Base-by-base conservation (phyloP, 1,284 basidiomycete genomes). In the Leccinum fuscescens region DNA sequence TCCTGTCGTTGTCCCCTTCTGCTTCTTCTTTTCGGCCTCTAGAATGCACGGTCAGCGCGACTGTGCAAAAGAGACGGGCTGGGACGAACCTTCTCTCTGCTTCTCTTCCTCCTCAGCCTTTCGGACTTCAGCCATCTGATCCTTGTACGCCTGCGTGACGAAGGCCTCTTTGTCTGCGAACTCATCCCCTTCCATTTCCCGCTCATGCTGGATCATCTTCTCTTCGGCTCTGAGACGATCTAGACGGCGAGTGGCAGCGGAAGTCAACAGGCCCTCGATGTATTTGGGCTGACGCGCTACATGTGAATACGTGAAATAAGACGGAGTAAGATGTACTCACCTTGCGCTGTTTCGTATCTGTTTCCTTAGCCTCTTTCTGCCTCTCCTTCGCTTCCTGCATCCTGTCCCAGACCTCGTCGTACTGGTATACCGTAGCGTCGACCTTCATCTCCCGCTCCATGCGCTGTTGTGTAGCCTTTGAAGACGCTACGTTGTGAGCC, bases 171-270 rank as follows among this genome's bases (percentile, higher is more conserved):
- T 99, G 78, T 94, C 96, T 53, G 82, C 84, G 74, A 94, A 99
- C 74, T 96, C 87, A 64, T 96, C 94, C 0, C 97, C 97, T 77
- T 99, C 97, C 24, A 84, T 79, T 73, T 96, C 93, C 20, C 97
- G 85, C 73, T 99, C 96, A 53, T 86, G 84, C 74, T 96, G 92
- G 68, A 98, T 90, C 89, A 96, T 93, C 80, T 98, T 98, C 77
- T 99, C 95, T 76, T 99, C 96, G 0, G 97, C 97, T 58, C 96
- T 83, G n/a, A 98, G 76, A 67, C 93, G 84, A 73, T 99, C 97
- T 49, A 97, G 79, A 69, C 90, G 88, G 35, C 97, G 85, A 46
- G 93, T 93, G 50, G 89, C 88, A 22, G 97, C 95, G 7, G 93
- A 86, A n/a, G 82, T 78, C 2, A 98, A 79, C 52, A 98, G 85